Evolutionary conservation across 1,139 yeast genomes (phyloP).

Genomic region (Yamadazyma spencermartinsiae): DNA sequence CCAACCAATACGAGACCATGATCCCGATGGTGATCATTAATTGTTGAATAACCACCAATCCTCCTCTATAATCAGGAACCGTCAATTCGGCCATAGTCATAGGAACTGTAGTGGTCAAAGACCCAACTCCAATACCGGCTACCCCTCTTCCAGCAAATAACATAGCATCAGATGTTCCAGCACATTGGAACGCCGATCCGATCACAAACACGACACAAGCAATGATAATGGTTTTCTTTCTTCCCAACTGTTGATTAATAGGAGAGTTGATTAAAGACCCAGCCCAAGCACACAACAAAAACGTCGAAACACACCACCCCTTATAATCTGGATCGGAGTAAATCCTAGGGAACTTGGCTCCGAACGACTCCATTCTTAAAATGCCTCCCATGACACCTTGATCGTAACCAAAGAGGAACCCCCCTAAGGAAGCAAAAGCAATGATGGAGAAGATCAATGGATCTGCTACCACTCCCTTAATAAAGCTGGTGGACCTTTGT

Average conservation of each 20-base stretch:
- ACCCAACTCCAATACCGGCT: slow-evolving; percentile 25
- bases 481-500: slow-evolving; percentile 1
- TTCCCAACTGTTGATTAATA: slow-evolving; percentile 29
- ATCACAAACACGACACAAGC: slow-evolving; percentile 27
- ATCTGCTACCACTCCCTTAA: slow-evolving; percentile 11
- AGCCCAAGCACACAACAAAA: slow-evolving; percentile 24
- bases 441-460: slow-evolving; percentile 18
- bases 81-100: slow-evolving; percentile 22
- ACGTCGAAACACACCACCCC: slow-evolving; percentile 26
- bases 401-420: slow-evolving; percentile 62
- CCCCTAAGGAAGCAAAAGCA: slow-evolving; percentile 23
- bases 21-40: slow-evolving; percentile 68
- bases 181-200: slow-evolving; percentile 39
- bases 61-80: slow-evolving; percentile 62
- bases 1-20: slow-evolving; percentile 68
- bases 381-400: slow-evolving; percentile 76
- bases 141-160: slow-evolving; percentile 27
- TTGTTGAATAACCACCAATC: slow-evolving; percentile 64
- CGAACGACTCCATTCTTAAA: slow-evolving; percentile 43
- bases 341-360: slow-evolving; percentile 19
- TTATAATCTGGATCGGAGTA: slow-evolving; percentile 21
- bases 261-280: slow-evolving; percentile 23
- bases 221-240: slow-evolving; percentile 30
- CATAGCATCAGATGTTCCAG: slow-evolving; percentile 15
- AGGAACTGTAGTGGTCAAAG: slow-evolving; percentile 24